These are phyloP conservation scores for Puccinia polysora DNA, from an alignment of 1,284 basidiomycete genomes.

Conservation along the genomic window DNA sequence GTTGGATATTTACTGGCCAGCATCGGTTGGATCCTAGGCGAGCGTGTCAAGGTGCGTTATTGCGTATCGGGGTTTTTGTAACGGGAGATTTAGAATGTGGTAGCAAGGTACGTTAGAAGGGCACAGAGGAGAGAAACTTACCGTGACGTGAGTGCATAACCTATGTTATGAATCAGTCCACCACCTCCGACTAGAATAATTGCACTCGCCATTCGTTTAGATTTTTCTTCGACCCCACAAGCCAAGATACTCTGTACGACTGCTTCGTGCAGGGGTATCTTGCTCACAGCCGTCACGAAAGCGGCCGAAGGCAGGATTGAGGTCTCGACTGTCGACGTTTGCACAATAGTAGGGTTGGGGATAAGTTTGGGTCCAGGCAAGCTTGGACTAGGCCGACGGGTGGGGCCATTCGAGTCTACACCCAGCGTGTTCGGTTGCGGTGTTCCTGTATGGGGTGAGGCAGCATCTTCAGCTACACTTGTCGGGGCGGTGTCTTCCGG, in stretches of 20 bases:
- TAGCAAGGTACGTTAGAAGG: background rate
- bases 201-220: conserved; percentile 79
- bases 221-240: conserved; percentile 78
- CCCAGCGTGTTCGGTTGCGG: conserved; percentile 21
- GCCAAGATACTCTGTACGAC: conserved; percentile 85
- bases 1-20: conserved; percentile 17
- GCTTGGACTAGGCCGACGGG: conserved; percentile 35
- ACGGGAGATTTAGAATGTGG: conserved; percentile 8
- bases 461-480: conserved; percentile 13
- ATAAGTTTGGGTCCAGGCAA: background rate
- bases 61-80: no score
- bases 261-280: conserved; percentile 86
- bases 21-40: conserved; percentile 32
- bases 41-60: no score
- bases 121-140: conserved; percentile 46
- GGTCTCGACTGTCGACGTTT: conserved; percentile 44
- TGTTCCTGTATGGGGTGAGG: conserved; percentile 17
- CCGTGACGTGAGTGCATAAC: conserved; percentile 53
- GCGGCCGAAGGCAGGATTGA: conserved; percentile 58
- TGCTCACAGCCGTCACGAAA: conserved; percentile 75
- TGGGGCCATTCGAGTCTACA: conserved; percentile 33
- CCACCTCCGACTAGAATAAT: conserved; percentile 82
- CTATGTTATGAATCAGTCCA: conserved; percentile 57
- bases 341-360: background rate
- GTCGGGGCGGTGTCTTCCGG: background rate